phyloP scores from a whole-genome alignment of 768 basidiomycete species.

The Mycena kentingensis region DNA sequence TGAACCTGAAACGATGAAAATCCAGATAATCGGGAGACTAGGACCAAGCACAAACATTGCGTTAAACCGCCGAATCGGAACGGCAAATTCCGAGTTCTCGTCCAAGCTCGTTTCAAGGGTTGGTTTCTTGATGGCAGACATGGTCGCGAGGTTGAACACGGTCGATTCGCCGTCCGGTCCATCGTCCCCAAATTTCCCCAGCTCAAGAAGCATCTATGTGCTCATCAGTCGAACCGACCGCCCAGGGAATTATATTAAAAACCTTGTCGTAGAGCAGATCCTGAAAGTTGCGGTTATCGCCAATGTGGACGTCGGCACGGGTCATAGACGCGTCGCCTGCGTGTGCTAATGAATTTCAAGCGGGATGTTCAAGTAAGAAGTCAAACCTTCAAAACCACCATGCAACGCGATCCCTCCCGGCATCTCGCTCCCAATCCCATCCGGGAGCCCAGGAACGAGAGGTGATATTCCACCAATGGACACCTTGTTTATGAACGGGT shows the following conservation, averaged over 20 bases:
- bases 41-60: slow-evolving; percentile 1
- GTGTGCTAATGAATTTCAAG: too few species aligned
- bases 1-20: too few species aligned
- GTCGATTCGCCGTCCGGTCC: slow-evolving; percentile 12
- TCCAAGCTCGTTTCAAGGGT: slow-evolving; percentile 5
- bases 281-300: slow-evolving; percentile 17
- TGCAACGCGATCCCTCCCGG: slow-evolving; percentile 12
- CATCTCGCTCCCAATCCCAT: slow-evolving; percentile 4
- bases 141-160: slow-evolving; percentile 13
- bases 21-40: too few species aligned
- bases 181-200: slow-evolving; percentile 14
- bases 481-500: slow-evolving; percentile 14
- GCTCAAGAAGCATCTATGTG: slow-evolving; percentile 10
- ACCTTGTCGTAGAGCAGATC: slow-evolving; percentile 6
- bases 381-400: slow-evolving; percentile 16
- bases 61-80: slow-evolving; percentile 6
- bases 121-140: slow-evolving; percentile 5
- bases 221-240: too few species aligned
- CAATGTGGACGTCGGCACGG: slow-evolving; percentile 12
- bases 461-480: slow-evolving; percentile 10
- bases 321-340: too few species aligned
- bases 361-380: neutral
- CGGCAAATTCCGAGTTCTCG: slow-evolving; percentile 6
- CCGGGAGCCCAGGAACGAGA: slow-evolving; percentile 3
- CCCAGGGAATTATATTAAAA: too few species aligned